These are phyloP conservation scores for Cyberlindnera mycetangii DNA, from an alignment of 805 yeast species.

Conservation along the genomic window DNA sequence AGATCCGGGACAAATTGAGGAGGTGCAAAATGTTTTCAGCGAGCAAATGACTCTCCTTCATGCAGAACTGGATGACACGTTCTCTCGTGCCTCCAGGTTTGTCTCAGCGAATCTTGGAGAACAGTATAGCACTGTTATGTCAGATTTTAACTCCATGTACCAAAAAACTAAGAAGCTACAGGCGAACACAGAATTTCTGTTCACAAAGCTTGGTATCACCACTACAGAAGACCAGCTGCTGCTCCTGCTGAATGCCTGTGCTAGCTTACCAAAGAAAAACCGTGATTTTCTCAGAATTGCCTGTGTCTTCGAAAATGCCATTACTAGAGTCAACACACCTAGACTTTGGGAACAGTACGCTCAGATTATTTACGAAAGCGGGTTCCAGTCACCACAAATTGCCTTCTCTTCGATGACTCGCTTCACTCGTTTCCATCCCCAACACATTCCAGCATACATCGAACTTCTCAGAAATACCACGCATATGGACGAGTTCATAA, in stretches of 20 bases:
- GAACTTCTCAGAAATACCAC: slow-evolving; percentile 15
- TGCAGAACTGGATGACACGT: slow-evolving; percentile 37
- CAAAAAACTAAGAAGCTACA: slow-evolving; percentile 31
- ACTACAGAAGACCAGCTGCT: slow-evolving; percentile 11
- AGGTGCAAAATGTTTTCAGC: slow-evolving; percentile 9
- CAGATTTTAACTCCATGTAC: slow-evolving; percentile 33
- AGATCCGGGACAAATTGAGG: neutral
- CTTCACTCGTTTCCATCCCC: slow-evolving; percentile 14
- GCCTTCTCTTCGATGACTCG: neutral
- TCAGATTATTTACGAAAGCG: slow-evolving; percentile 9
- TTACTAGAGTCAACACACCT: slow-evolving; percentile 4
- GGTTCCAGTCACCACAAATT: neutral
- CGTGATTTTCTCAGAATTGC: slow-evolving; percentile 3
- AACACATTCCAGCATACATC: slow-evolving; percentile 9
- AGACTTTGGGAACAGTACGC: slow-evolving; percentile 17
- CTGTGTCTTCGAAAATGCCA: slow-evolving; percentile 18
- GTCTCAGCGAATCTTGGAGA: slow-evolving; percentile 31
- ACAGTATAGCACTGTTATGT: slow-evolving; percentile 36
- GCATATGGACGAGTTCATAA: neutral
- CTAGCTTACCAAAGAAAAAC: slow-evolving; percentile 13
- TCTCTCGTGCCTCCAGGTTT: slow-evolving; percentile 38
- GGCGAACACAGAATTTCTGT: slow-evolving; percentile 32
- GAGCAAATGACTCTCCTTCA: slow-evolving; percentile 41
- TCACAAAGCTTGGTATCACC: slow-evolving; percentile 27
- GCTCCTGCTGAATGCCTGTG: neutral